These are phyloP conservation scores for Boletus vinaceobasis DNA, from an alignment of 768 basidiomycete species.

Conservation along the genomic window DNA sequence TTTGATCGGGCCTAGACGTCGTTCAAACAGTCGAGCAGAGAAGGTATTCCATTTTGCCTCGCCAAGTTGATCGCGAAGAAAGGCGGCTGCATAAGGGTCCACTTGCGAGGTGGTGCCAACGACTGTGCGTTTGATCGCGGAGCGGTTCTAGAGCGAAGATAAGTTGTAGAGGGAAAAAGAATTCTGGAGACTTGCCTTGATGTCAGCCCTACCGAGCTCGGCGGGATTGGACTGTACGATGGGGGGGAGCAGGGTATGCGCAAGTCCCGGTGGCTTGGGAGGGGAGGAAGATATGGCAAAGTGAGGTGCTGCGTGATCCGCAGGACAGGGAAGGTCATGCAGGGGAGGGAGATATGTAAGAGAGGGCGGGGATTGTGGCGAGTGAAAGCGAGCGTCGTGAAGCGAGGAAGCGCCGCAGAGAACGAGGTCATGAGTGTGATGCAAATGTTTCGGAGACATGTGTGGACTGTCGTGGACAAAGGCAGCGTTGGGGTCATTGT, in stretches of 20 bases:
- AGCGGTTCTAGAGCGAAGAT: conserved; percentile 25
- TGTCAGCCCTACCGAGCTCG: conserved; percentile 22
- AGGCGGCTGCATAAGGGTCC: conserved; percentile 44
- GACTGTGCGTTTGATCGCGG: conserved; percentile 24
- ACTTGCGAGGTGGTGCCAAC: conserved; percentile 27
- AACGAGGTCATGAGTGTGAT: conserved; percentile 23
- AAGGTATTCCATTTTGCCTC: conserved; percentile 44
- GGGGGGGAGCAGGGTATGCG: conserved; percentile 32
- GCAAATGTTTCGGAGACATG: conserved; percentile 29
- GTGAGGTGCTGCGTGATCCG: conserved; percentile 11
- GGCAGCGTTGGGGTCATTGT: conserved; percentile 12
- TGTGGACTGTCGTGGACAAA: conserved; percentile 24
- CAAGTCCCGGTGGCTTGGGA: conserved; percentile 21
- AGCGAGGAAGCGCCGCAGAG: conserved; percentile 17
- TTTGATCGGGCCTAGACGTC: conserved; percentile 40
- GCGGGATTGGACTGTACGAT: conserved; percentile 35
- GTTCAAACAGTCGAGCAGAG: conserved; percentile 45
- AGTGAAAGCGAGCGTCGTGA: conserved; percentile 28
- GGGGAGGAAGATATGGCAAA: conserved; percentile 22
- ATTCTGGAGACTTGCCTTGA: conserved; percentile 16
- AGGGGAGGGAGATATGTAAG: conserved; percentile 24
- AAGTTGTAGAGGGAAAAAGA: conserved; percentile 2
- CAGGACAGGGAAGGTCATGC: conserved; percentile 23
- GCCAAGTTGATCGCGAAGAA: conserved; percentile 44
- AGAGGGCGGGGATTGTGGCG: conserved; percentile 24